Evolutionary conservation across 768 basidiomycete genomes (phyloP).

Genomic region (Trametes punicea): DNA sequence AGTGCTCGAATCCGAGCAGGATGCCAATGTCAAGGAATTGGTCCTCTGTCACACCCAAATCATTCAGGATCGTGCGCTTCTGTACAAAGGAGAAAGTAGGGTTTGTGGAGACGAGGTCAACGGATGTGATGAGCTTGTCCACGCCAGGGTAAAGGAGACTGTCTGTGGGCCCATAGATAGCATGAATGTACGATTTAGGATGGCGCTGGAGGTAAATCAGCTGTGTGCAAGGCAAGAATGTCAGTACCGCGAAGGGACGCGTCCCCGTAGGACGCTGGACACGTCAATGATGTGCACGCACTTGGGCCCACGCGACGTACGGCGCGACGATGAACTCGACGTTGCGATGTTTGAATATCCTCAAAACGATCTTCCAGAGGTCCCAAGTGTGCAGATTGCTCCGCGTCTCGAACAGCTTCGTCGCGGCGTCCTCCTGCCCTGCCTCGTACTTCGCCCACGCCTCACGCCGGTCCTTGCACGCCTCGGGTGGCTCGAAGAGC

Average conservation of each 20-base stretch:
- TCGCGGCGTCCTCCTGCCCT: constrained; percentile 87
- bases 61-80: constrained; percentile 68
- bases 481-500: constrained; percentile 49
- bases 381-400: constrained; percentile 77
- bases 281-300: constrained; percentile 38
- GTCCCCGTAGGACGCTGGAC: constrained; percentile 2
- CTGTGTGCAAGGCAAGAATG: constrained; percentile 38
- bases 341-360: constrained; percentile 90
- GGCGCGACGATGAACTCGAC: constrained; percentile 97
- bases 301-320: constrained; percentile 94
- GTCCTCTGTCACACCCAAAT: constrained; percentile 70
- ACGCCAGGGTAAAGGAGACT: constrained; percentile 83
- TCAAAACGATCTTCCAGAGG: constrained; percentile 88
- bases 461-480: constrained; percentile 70
- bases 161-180: constrained; percentile 90
- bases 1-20: constrained; percentile 84
- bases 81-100: constrained; percentile 83
- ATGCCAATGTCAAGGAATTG: constrained; percentile 95
- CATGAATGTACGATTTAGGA: constrained; percentile 89
- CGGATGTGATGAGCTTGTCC: constrained; percentile 85
- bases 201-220: constrained; percentile 94
- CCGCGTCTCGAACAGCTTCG: constrained; percentile 76
- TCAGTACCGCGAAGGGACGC: background rate
- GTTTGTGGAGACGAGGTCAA: constrained; percentile 67
- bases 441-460: constrained; percentile 95